Evolutionary conservation across 139 green algal genomes (phyloP).

Genomic region (Dunaliella sp.): DNA sequence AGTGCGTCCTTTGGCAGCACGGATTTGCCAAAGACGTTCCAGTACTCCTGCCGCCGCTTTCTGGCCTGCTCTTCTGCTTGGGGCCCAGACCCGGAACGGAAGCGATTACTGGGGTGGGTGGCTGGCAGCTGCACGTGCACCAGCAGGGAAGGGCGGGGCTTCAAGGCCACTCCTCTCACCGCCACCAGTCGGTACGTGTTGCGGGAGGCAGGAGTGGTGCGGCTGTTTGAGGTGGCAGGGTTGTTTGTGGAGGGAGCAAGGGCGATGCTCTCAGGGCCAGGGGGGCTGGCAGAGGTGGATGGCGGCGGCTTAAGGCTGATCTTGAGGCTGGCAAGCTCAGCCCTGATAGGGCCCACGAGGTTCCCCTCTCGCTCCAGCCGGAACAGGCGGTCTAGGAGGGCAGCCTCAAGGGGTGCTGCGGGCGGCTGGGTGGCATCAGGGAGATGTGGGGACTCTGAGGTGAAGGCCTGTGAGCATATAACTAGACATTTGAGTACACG

Average conservation of each 20-base stretch:
- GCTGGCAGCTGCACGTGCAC: slow-evolving; percentile 26
- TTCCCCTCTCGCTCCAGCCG: slow-evolving; percentile 47
- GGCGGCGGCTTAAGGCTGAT: slow-evolving; percentile 22
- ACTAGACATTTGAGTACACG: too few species aligned
- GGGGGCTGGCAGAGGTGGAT: too few species aligned
- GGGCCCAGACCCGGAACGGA: not conserved
- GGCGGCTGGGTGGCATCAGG: not conserved
- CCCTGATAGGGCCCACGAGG: slow-evolving; percentile 35
- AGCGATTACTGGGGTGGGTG: not conserved
- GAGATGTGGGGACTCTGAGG: not conserved
- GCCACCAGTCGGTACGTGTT: too few species aligned
- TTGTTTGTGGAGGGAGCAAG: too few species aligned
- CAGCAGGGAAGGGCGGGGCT: slow-evolving; percentile 35
- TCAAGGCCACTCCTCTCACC: too few species aligned
- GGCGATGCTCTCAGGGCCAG: too few species aligned
- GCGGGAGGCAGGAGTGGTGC: too few species aligned
- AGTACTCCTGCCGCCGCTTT: slow-evolving; percentile 34
- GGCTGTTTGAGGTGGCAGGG: too few species aligned
- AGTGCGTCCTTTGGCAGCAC: slow-evolving; percentile 37
- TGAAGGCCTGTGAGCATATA: not conserved
- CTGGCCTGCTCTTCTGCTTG: slow-evolving; percentile 12
- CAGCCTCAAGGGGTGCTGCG: slow-evolving; percentile 25
- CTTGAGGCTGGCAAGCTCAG: not conserved
- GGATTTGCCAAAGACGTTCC: slow-evolving; percentile 28
- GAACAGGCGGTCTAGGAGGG: slow-evolving; percentile 50